Evolutionary conservation across 257 asterid species (phyloP).

Genomic region (Solanum clarkiae): DNA sequence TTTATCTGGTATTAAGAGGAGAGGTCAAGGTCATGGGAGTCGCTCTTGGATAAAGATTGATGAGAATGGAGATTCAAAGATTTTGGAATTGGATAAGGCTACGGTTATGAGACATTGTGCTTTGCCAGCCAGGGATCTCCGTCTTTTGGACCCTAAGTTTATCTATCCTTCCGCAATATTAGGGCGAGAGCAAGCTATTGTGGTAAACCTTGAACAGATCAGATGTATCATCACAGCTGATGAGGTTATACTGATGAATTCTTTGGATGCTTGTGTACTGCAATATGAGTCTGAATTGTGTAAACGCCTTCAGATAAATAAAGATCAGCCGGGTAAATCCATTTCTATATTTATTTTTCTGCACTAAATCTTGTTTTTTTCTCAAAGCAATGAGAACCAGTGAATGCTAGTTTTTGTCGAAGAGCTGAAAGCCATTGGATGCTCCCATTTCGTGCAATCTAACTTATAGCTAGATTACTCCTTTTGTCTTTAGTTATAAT

Average conservation of each 20-base stretch:
- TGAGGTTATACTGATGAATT: constrained; percentile 90
- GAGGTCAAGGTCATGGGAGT: constrained; percentile 75
- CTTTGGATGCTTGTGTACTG: constrained; percentile 67
- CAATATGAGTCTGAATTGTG: constrained; percentile 79
- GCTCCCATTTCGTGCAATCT: background rate
- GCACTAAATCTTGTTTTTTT: background rate
- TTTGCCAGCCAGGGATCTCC: constrained; percentile 94
- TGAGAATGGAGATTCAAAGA: constrained; percentile 56
- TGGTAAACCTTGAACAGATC: constrained; percentile 87
- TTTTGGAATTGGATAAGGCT: constrained; percentile 74
- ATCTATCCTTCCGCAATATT: constrained; percentile 82
- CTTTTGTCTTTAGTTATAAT: background rate
- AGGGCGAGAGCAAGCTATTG: constrained; percentile 98
- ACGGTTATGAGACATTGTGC: constrained; percentile 86
- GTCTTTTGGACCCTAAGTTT: constrained; percentile 93
- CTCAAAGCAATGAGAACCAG: background rate
- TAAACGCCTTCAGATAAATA: constrained; percentile 76
- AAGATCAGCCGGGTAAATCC: constrained; percentile 64
- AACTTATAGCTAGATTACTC: background rate
- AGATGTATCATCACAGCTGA: constrained; percentile 96
- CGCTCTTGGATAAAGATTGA: constrained; percentile 95
- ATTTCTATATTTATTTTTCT: background rate
- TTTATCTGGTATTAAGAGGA: constrained; percentile 68
- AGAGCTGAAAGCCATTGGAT: background rate
- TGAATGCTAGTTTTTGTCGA: background rate